phyloP scores from a whole-genome alignment of 2,329 filamentous ascomycete species.

The Dendryphion nanum region DNA sequence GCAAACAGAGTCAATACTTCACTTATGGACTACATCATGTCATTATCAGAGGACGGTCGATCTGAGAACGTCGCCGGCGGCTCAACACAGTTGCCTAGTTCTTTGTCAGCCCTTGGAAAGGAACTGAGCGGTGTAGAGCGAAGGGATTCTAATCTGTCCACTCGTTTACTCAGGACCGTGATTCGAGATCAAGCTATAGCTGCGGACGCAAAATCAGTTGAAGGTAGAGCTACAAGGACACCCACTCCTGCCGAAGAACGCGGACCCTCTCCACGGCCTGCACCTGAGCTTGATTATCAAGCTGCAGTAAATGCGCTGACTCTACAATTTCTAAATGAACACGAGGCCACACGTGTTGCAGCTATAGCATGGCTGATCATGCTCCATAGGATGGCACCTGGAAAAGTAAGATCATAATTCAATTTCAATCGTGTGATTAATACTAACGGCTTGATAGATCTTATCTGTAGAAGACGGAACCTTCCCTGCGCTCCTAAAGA shows the following conservation, averaged over 20 bases:
- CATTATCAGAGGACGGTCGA: constrained; percentile 65
- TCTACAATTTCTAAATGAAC: constrained; percentile 90
- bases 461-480: constrained; percentile 96
- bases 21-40: constrained; percentile 91
- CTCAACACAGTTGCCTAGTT: constrained; percentile 44
- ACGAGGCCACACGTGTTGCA: constrained; percentile 91
- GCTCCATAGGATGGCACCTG: constrained; percentile 91
- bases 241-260: constrained; percentile 47
- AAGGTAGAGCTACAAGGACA: constrained; percentile 32
- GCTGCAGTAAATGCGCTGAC: constrained; percentile 92
- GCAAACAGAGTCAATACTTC: constrained; percentile 87
- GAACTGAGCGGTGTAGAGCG: constrained; percentile 42
- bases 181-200: constrained; percentile 27
- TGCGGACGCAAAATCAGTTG: constrained; percentile 23
- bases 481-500: constrained; percentile 93
- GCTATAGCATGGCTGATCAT: constrained; percentile 96
- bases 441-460: constrained; percentile 29
- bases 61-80: constrained; percentile 41
- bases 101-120: constrained; percentile 39
- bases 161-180: constrained; percentile 32
- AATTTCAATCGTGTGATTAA: not conserved
- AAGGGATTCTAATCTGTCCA: constrained; percentile 39
- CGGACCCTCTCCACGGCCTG: constrained; percentile 43
- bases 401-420: constrained; percentile 60
- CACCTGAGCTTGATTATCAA: constrained; percentile 85